Conservation (phyloP, 1,284 basidiomycete species). For the Omphalotus olearius region DNA sequence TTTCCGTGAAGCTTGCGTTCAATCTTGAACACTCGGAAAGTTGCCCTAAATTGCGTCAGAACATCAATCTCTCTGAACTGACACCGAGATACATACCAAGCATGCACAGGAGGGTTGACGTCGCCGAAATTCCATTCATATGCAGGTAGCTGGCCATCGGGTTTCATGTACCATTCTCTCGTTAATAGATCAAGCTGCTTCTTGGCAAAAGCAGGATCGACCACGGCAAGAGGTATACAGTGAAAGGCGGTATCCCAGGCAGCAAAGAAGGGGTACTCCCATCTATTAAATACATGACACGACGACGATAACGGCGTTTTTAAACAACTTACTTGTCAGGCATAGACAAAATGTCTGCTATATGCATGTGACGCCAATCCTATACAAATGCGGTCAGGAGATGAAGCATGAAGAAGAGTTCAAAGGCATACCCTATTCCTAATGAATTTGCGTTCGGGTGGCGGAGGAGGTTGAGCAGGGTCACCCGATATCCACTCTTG, state of each 20-base stretch:
- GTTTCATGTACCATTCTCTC: constrained; percentile 99
- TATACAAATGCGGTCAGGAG: constrained; percentile 24
- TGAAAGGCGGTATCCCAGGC: constrained; percentile 98
- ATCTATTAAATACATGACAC: constrained; percentile 38
- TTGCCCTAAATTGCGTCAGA: constrained; percentile 55
- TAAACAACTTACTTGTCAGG: constrained; percentile 77
- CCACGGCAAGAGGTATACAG: constrained; percentile 93
- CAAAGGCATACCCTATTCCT: constrained; percentile 67
- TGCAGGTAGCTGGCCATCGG: constrained; percentile 95
- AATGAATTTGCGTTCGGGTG: constrained; percentile 82
- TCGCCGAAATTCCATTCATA: constrained; percentile 99
- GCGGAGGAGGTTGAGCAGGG: constrained; percentile 91
- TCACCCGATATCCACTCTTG: constrained; percentile 96
- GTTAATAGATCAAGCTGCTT: constrained; percentile 96
- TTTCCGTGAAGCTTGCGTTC: constrained; percentile 91
- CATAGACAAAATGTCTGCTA: constrained; percentile 96
- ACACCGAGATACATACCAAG: constrained; percentile 55
- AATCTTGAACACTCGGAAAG: constrained; percentile 97
- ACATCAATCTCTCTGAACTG: neutral
- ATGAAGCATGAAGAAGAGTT: neutral
- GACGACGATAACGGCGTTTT: neutral
- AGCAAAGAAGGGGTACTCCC: constrained; percentile 98
- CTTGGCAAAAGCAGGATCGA: constrained; percentile 95
- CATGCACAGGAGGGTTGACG: constrained; percentile 96
- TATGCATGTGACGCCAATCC: constrained; percentile 95